These are phyloP conservation scores for Penicillium fimorum DNA, from an alignment of 495 filamentous ascomycete genomes.

Conservation along the genomic window DNA sequence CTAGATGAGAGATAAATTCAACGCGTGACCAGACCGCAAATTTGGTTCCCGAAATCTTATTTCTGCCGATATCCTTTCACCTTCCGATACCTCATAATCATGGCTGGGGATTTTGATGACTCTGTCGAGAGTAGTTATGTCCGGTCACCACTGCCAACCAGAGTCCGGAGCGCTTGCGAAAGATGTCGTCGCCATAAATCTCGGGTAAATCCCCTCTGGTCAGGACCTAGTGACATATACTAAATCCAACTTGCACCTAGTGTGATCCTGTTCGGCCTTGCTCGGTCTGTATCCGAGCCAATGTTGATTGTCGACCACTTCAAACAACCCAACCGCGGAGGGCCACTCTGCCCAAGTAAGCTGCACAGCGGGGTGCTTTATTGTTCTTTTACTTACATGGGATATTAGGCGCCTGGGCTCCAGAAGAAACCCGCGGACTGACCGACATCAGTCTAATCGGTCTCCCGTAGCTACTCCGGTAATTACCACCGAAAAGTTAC, in stretches of 20 bases:
- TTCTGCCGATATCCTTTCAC: not conserved
- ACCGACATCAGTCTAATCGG: not conserved
- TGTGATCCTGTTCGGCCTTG: constrained; percentile 35
- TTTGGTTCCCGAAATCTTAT: not conserved
- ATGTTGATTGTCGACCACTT: constrained; percentile 24
- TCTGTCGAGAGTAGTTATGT: not conserved
- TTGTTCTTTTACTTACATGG: not conserved
- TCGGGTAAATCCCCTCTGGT: constrained; percentile 17
- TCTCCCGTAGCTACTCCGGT: not conserved
- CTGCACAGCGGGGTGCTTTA: not conserved
- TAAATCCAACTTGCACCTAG: constrained; percentile 9
- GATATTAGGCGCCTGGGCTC: not conserved
- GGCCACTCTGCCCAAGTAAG: constrained; percentile 11
- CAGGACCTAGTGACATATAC: not conserved
- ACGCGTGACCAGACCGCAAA: not conserved
- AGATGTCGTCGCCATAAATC: constrained; percentile 33
- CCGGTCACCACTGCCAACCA: constrained; percentile 22
- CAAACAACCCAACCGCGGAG: constrained; percentile 5
- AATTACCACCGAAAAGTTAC: not conserved
- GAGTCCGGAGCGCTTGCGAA: constrained; percentile 33
- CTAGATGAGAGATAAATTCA: too few relatives aligned
- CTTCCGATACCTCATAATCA: not conserved
- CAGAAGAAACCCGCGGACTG: not conserved
- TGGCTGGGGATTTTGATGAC: not conserved
- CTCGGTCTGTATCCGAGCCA: constrained; percentile 27